Evolutionary conservation across 257 asterid genomes (phyloP), one percentile per base, ranked within the genome.

Genomic region (Fraxinus americana): DNA sequence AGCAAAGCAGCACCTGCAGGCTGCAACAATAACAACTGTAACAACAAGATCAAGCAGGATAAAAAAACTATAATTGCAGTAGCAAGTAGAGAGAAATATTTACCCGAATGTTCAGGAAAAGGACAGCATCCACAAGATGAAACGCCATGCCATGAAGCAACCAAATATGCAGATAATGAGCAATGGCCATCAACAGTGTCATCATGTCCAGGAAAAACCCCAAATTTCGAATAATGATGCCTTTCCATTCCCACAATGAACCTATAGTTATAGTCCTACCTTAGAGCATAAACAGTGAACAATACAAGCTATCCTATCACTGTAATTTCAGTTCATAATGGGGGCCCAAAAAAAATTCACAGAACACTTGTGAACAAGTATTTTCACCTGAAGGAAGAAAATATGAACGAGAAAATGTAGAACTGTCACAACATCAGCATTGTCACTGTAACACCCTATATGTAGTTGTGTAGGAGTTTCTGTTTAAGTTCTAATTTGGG

Each of bases 121-220:
- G 96, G 83, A 94, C 83, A 23, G 89, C 98, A 87, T 94, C 98
- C 78, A 90, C 88, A 79, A 94, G 97, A 82, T 94, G 97, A 88
- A 94, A 91, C 43, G 97, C 94, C 97, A 92, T 92, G 88, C 98
- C 98, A 87, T 91, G 98, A 80, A 94, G 97, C 97, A 97, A 94
- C 98, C 98, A 94, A 76, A 94, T 94, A 85, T 89, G 93, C 80
- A 92, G 78, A 83, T 92, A 91, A 85, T 94, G 98, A 50, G 92
- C 97, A 68, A 92, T 88, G 70, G 98, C 98, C 97, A 92, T 91
- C 57, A 91, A 80, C 84, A 91, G 86, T 30, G 97, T 94, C 98
- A 94, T 92, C 91, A 91, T 85, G 88, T 94, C 98, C 72, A 92
- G 92, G 87, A 91, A 90, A 87, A 92, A 94, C n/a, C 98, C 97